Evolutionary conservation across 2,329 filamentous ascomycete genomes (phyloP).

Genomic region (Fusarium proliferatum): DNA sequence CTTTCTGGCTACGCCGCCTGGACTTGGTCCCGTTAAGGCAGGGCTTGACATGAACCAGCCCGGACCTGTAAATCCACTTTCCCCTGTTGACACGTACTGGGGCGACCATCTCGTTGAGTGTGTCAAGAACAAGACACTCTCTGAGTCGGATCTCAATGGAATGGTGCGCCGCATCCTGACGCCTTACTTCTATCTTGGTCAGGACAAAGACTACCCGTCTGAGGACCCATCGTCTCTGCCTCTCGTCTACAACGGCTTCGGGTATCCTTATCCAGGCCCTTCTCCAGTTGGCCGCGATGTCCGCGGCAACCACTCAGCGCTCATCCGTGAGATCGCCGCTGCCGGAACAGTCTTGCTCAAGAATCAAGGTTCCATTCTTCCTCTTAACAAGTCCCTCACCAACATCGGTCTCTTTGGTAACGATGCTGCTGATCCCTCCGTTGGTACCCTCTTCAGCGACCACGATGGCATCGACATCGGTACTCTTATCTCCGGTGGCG

Average conservation of each 20-base stretch:
- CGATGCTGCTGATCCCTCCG: slow-evolving; percentile 62
- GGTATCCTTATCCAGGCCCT: slow-evolving; percentile 53
- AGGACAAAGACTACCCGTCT: no score
- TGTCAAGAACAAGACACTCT: no score
- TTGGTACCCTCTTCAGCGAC: background rate
- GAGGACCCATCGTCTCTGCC: background rate
- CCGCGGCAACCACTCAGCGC: no score
- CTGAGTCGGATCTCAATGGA: no score
- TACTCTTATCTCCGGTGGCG: background rate
- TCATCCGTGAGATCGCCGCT: slow-evolving; percentile 61
- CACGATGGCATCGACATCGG: background rate
- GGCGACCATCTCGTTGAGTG: no score
- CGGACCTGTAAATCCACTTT: no score
- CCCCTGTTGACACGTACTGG: no score
- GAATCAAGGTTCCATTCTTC: slow-evolving; percentile 68
- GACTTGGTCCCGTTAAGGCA: no score
- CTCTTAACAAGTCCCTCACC: slow-evolving; percentile 61
- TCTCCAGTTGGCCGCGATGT: slow-evolving; percentile 66
- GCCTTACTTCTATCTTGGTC: no score
- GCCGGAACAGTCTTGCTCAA: slow-evolving; percentile 75
- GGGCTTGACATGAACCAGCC: no score
- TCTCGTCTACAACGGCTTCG: background rate
- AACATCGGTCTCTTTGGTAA: slow-evolving; percentile 71
- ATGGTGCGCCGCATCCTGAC: no score
- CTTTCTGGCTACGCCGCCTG: no score